These are phyloP conservation scores for Nemania sp. DNA, from an alignment of 2,329 filamentous ascomycete species.

Conservation along the genomic window DNA sequence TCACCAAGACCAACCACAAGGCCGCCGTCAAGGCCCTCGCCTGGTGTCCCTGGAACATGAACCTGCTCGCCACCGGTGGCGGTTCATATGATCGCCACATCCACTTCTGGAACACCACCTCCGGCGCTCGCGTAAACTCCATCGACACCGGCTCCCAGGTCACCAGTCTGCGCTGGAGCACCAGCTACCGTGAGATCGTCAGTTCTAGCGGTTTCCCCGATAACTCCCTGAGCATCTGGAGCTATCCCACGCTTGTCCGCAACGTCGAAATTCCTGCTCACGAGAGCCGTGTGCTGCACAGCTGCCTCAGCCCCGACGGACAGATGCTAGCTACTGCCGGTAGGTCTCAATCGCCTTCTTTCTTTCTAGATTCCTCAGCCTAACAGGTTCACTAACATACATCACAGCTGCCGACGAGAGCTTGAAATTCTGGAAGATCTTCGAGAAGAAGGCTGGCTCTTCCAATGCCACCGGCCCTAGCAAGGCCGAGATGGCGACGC, in stretches of 20 bases:
- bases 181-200: slow-evolving; percentile 96
- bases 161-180: slow-evolving; percentile 94
- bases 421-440: slow-evolving; percentile 99
- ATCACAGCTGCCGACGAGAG: slow-evolving; percentile 82
- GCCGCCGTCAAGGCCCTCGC: slow-evolving; percentile 97
- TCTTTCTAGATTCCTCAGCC: background rate
- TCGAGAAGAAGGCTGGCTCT: slow-evolving; percentile 92
- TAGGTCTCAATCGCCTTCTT: slow-evolving; percentile 44
- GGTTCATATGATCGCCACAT: slow-evolving; percentile 97
- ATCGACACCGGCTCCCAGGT: slow-evolving; percentile 98
- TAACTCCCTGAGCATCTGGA: slow-evolving; percentile 99
- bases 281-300: slow-evolving; percentile 95
- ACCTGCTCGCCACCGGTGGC: slow-evolving; percentile 93
- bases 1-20: slow-evolving; percentile 99
- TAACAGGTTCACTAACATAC: slow-evolving; percentile 35
- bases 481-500: slow-evolving; percentile 87
- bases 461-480: slow-evolving; percentile 65
- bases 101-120: slow-evolving; percentile 99
- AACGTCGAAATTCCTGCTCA: slow-evolving; percentile 98
- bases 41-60: slow-evolving; percentile 99
- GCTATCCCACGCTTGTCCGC: slow-evolving; percentile 94
- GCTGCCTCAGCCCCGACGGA: slow-evolving; percentile 93
- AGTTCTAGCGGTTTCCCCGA: slow-evolving; percentile 98
- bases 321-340: slow-evolving; percentile 96
- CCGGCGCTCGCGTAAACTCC: slow-evolving; percentile 95